Base-by-base conservation (phyloP, 768 basidiomycete genomes). In the Solioccasus polychromus region DNA sequence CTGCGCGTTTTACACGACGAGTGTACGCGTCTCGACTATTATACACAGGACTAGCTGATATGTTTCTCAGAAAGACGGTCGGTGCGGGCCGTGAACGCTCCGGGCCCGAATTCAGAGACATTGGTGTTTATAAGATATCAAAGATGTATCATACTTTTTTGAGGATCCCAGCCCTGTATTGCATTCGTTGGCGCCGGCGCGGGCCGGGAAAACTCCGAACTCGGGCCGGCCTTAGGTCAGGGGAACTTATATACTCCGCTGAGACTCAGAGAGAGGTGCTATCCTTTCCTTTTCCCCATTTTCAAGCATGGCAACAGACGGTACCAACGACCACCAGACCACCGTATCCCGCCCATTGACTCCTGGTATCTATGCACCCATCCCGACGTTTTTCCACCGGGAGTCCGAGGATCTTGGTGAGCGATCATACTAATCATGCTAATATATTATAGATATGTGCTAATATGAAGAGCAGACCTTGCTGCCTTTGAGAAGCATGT, bases 341-440 rank as follows among this genome's bases (percentile, higher is more conserved):
- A 45, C 49, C 8, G 51, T 68, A 35, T 61, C 68, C 45, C 83
- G 88, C 44, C 75, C 78, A 15, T 71, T 95, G 53, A 77, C 71
- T 44, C 65, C 88, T 19, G 91, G 92, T 35, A 79, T 95, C 45
- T 93, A 78, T 67, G 85, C 88, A 9, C 93, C 93, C 25, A 80
- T 95, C 57, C 89, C 85, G 25, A 80, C 91, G 14, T 94, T 95
- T 72, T 93, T 91, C 73, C 63, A 82, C 17, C 72, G 75, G 1
- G 77, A 74, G 28, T 77, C 82, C 32, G 88, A 94, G 66, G 90
- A 93, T 54, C 77, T 95, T 44, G 92, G 91, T 89, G 57, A 60
- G 80, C 71, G 26, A 39, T 26, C 26, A 7, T 7, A 12, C 28
- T 12, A 12, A 28, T 28, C 12, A 50, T 36, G 17, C 11, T 39